Conservation (phyloP, 2,329 filamentous ascomycete species). For the Colletotrichum lupini region DNA sequence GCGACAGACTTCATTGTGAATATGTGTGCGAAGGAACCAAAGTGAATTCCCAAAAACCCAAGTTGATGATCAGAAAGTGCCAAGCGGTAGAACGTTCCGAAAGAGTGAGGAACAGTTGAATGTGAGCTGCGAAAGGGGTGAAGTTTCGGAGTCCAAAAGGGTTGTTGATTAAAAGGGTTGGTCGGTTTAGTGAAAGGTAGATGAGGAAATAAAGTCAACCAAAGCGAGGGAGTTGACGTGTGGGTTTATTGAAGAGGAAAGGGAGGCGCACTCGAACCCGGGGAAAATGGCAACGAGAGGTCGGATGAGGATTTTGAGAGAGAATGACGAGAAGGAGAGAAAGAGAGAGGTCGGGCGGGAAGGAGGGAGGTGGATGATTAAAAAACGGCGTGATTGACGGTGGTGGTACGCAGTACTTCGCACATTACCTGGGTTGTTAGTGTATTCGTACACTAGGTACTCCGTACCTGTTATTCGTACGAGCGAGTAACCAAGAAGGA, state of each 20-base stretch:
- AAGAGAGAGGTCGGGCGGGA: slow-evolving; percentile 9
- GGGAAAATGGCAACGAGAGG: slow-evolving; percentile 26
- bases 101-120: slow-evolving; percentile 15
- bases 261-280: slow-evolving; percentile 27
- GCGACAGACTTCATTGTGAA: slow-evolving; percentile 61
- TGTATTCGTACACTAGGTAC: background rate
- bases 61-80: slow-evolving; percentile 26
- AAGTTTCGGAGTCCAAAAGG: slow-evolving; percentile 18
- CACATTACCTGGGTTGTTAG: background rate
- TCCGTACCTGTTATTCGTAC: too few relatives aligned
- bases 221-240: slow-evolving; percentile 36
- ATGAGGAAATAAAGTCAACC: slow-evolving; percentile 29
- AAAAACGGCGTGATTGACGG: slow-evolving; percentile 33
- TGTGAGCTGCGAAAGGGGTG: slow-evolving; percentile 14
- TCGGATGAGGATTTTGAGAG: slow-evolving; percentile 7
- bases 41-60: slow-evolving; percentile 15
- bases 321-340: slow-evolving; percentile 22
- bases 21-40: slow-evolving; percentile 19
- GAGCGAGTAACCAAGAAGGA: too few relatives aligned
- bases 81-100: slow-evolving; percentile 28
- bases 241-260: slow-evolving; percentile 22
- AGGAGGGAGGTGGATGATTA: slow-evolving; percentile 31
- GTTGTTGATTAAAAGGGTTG: slow-evolving; percentile 34
- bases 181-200: slow-evolving; percentile 27
- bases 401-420: background rate